A percentile compares a stretch with the other conserved stretches of the same genome.
Evolutionary conservation across 768 basidiomycete species (phyloP).

Genomic region (Naganishia friedmannii): DNA sequence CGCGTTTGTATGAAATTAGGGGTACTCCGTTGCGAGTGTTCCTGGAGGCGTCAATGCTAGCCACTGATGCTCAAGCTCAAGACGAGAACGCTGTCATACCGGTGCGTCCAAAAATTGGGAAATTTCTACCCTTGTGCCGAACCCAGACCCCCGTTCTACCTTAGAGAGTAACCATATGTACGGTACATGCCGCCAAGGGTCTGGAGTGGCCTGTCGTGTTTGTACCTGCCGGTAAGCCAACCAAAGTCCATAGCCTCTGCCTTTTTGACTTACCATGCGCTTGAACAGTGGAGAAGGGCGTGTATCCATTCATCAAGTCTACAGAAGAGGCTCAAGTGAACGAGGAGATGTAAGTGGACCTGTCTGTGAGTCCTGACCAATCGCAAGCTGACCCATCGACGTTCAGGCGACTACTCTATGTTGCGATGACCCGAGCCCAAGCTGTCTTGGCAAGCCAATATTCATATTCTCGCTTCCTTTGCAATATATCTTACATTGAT

Average conservation of each 20-base stretch:
- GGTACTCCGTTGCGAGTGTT: slow-evolving; percentile 66
- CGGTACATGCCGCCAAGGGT: slow-evolving; percentile 86
- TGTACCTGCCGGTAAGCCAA: slow-evolving; percentile 47
- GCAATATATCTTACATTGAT: neutral
- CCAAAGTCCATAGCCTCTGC: slow-evolving; percentile 53
- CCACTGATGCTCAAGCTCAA: slow-evolving; percentile 68
- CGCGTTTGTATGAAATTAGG: slow-evolving; percentile 30
- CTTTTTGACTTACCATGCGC: slow-evolving; percentile 24
- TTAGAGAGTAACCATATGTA: slow-evolving; percentile 77
- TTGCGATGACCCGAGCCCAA: slow-evolving; percentile 83
- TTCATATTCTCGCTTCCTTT: neutral
- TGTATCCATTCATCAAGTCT: slow-evolving; percentile 68
- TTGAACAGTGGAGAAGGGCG: slow-evolving; percentile 64
- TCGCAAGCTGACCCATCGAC: neutral
- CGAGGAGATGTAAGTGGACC: slow-evolving; percentile 68
- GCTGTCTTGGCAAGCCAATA: slow-evolving; percentile 57
- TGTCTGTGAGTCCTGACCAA: neutral
- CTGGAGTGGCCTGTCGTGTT: slow-evolving; percentile 90
- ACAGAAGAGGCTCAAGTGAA: slow-evolving; percentile 63
- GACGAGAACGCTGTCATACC: slow-evolving; percentile 58
- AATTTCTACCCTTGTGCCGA: no score
- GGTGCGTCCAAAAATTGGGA: slow-evolving; percentile 51
- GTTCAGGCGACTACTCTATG: slow-evolving; percentile 73
- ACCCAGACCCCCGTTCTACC: neutral
- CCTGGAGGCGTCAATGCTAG: slow-evolving; percentile 75